These are phyloP conservation scores for Aureobasidium sp. DNA, from an alignment of 2,329 filamentous ascomycete species.

Conservation along the genomic window DNA sequence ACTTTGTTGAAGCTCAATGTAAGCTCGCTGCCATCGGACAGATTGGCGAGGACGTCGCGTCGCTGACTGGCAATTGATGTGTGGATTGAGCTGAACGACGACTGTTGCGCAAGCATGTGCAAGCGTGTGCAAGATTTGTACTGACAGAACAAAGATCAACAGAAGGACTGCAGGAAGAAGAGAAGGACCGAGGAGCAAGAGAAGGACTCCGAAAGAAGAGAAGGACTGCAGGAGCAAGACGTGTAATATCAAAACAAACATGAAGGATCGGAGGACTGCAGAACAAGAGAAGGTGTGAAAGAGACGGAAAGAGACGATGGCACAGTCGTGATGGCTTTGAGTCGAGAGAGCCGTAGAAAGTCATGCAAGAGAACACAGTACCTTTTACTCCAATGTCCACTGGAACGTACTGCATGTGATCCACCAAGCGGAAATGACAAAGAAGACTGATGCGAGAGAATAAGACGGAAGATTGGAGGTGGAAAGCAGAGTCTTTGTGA, in stretches of 20 bases:
- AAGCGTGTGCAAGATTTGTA: neutral
- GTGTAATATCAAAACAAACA: no score
- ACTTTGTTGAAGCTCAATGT: constrained; percentile 14
- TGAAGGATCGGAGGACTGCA: neutral
- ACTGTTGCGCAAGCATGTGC: neutral
- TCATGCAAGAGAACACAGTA: neutral
- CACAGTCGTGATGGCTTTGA: no score
- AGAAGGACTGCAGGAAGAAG: neutral
- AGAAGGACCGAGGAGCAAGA: neutral
- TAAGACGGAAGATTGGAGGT: no score
- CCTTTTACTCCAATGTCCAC: neutral
- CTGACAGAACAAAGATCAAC: neutral
- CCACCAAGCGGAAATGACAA: no score
- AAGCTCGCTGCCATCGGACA: constrained; percentile 14
- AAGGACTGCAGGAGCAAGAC: neutral
- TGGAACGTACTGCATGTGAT: no score
- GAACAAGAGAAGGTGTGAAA: neutral
- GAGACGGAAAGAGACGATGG: neutral
- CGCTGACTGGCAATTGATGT: neutral
- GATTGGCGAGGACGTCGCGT: neutral
- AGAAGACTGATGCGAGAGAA: no score
- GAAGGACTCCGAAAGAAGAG: neutral
- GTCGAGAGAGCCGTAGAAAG: neutral
- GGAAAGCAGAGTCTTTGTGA: no score
- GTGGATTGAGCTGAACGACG: neutral